Conservation (phyloP, 371 early-diverging fungal species). For the Mucor saturninus region DNA sequence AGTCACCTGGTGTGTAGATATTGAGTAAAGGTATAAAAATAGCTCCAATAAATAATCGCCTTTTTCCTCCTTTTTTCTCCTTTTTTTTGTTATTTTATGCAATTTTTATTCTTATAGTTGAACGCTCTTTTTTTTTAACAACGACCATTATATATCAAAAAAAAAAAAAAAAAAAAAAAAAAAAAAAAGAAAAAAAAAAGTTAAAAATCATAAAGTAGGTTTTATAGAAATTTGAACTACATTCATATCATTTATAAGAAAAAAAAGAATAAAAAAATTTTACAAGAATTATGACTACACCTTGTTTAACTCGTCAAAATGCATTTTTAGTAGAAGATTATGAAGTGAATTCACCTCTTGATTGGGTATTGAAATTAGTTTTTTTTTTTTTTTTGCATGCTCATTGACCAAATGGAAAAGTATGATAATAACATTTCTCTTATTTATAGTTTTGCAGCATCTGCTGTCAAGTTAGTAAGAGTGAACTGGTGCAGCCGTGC, state of each 20-base stretch:
- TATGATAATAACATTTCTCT: background rate
- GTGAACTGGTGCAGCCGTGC: slow-evolving; percentile 5
- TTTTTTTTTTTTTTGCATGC: background rate
- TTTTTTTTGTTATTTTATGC: slow-evolving; percentile 6
- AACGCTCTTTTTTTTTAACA: background rate
- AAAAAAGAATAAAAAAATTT: slow-evolving; percentile 9
- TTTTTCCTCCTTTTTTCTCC: background rate
- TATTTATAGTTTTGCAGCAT: slow-evolving; percentile 5
- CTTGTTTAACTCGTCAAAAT: slow-evolving; percentile 26
- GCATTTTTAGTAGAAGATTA: slow-evolving; percentile 21
- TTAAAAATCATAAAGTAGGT: too few species aligned
- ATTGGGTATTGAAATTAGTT: slow-evolving; percentile 8
- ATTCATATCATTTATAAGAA: background rate
- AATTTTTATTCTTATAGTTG: background rate
- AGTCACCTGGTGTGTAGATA: slow-evolving; percentile 1
- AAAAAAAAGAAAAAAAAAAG: background rate
- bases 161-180: slow-evolving; percentile 9
- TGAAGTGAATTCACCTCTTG: slow-evolving; percentile 6
- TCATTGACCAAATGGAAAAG: background rate
- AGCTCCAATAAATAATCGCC: background rate
- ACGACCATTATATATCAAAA: background rate
- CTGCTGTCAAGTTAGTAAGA: background rate
- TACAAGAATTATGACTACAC: slow-evolving; percentile 12
- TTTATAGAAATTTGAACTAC: background rate
- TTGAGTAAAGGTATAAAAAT: background rate